Evolutionary conservation across 2,329 filamentous ascomycete genomes (phyloP), one percentile per base, ranked within the genome.

Genomic region (Alternaria arbusti): DNA sequence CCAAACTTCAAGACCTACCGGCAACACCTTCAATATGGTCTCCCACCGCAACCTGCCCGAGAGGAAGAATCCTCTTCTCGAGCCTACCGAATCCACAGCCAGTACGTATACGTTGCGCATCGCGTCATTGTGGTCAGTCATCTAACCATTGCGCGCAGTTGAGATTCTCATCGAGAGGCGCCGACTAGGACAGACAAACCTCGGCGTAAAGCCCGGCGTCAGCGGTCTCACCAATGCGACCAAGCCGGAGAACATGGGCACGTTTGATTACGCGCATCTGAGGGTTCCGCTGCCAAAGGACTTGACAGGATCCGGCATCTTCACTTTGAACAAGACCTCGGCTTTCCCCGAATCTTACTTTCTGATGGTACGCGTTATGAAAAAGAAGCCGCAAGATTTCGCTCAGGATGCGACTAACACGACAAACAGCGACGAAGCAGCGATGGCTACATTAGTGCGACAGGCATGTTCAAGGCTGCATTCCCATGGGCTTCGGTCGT

Each of bases 261-360:
- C 90, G 50, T 97, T 99, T 79, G 96, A 98, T 81, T 99, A 99
- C 81, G 95, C 94, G 69, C 96, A 99, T 79, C 86, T 99, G 54
- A 91, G 95, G 76, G 95, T 94, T 64, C 95, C 96, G 13, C 84
- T 99, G 50, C 96, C 96, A 54, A 96, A 94, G 81, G 94, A 96
- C 68, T 90, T 98, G 71, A 88, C 90, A 65, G 87, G 86, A 26
- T 97, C 94, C 6, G 96, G 96, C 76, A 96, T 99, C 74, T 98
- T 98, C 84, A 91, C 92, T 75, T 90, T 76, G 50, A 74, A 90
- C 63, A 90, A 90, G 78, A 80, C 82, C 10, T 83, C 86, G 58
- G 80, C 84, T 65, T 87, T 84, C 64, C 95, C 96, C 6, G 93
- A 93, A 79, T 96, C 93, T 71, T 99, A 99, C 82, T 99, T 98